These are phyloP conservation scores for Eutypella sp. DNA, from an alignment of 2,329 filamentous ascomycete genomes.

Conservation along the genomic window DNA sequence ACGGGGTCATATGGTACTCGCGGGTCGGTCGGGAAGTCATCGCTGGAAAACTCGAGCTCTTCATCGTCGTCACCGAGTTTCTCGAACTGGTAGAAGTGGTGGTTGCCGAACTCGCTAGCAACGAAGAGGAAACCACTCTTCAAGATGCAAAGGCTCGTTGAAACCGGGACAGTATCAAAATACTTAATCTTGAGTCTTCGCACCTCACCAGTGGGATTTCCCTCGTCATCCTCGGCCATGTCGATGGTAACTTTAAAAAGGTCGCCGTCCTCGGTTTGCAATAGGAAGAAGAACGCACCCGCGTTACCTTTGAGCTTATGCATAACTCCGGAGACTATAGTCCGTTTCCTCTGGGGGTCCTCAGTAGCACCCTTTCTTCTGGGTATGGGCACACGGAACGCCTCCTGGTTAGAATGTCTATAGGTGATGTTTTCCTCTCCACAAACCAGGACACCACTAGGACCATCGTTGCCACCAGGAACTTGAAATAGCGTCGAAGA, in stretches of 20 bases:
- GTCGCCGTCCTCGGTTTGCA: conserved; percentile 97
- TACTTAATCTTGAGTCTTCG: conserved; percentile 88
- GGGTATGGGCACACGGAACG: conserved; percentile 84
- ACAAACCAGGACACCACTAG: conserved; percentile 91
- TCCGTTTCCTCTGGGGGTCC: conserved; percentile 84
- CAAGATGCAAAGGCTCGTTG: conserved; percentile 82
- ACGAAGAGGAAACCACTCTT: conserved; percentile 95
- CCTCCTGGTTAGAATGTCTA: conserved; percentile 89
- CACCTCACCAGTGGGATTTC: conserved; percentile 75
- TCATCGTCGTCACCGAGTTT: conserved; percentile 95
- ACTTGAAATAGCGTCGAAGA: conserved; percentile 92
- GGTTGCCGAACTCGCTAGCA: conserved; percentile 87
- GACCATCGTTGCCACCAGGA: conserved; percentile 86
- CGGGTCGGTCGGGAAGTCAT: conserved; percentile 73
- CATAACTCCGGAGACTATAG: conserved; percentile 88
- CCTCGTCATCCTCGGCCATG: conserved; percentile 76
- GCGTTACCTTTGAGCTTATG: conserved; percentile 81
- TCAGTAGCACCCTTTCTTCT: conserved; percentile 82
- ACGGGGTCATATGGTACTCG: conserved; percentile 67
- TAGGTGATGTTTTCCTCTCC: conserved; percentile 94
- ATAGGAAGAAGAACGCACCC: conserved; percentile 92
- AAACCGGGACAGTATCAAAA: conserved; percentile 91
- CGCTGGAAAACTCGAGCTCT: conserved; percentile 79
- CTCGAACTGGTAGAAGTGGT: conserved; percentile 94
- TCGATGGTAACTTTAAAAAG: conserved; percentile 95